Percentiles rank a stretch among this genome's conserved stretches.
phyloP scores from a whole-genome alignment of 2,329 filamentous ascomycete genomes.

The Nannizzia gypsea region DNA sequence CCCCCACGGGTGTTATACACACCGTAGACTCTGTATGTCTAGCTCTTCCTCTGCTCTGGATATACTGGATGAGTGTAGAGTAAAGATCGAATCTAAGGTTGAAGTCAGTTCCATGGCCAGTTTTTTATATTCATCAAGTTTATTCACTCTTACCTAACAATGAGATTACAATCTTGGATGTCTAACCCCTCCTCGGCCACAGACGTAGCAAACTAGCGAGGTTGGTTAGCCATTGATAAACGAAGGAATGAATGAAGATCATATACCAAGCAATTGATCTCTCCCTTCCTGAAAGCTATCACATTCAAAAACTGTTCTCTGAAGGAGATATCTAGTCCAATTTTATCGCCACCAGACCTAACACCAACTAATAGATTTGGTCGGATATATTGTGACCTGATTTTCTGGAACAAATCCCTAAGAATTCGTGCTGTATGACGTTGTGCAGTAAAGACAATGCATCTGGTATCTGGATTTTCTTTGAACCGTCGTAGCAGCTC shows the following conservation, averaged over 20 bases:
- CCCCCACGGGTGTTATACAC: conserved; percentile 7
- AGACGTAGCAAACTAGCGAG: conserved; percentile 46
- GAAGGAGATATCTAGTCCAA: conserved; percentile 54
- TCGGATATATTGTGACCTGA: conserved; percentile 48
- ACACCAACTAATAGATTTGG: conserved; percentile 55
- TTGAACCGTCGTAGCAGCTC: conserved; percentile 55
- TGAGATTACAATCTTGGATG: conserved; percentile 55
- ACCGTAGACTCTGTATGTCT: conserved; percentile 59
- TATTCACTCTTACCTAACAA: conserved; percentile 35
- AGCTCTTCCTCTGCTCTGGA: conserved; percentile 83
- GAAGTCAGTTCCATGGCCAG: conserved; percentile 32
- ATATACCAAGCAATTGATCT: conserved; percentile 44
- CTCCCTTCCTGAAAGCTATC: conserved; percentile 48
- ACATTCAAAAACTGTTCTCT: conserved; percentile 64
- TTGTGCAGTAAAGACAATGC: conserved; percentile 78
- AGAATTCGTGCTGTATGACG: conserved; percentile 67
- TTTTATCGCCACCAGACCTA: conserved; percentile 32
- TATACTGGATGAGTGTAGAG: conserved; percentile 81
- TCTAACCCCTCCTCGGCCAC: conserved; percentile 56
- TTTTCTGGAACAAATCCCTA: conserved; percentile 50
- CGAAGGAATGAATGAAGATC: not conserved
- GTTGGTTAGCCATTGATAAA: conserved; percentile 11
- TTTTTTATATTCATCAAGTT: not conserved
- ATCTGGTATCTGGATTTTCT: conserved; percentile 47
- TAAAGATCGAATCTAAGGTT: conserved; percentile 65